A percentile compares a stretch with the other conserved stretches of the same genome.
These are phyloP conservation scores for Xerocomus minutiporus DNA, from an alignment of 1,284 basidiomycete genomes.

Conservation along the genomic window DNA sequence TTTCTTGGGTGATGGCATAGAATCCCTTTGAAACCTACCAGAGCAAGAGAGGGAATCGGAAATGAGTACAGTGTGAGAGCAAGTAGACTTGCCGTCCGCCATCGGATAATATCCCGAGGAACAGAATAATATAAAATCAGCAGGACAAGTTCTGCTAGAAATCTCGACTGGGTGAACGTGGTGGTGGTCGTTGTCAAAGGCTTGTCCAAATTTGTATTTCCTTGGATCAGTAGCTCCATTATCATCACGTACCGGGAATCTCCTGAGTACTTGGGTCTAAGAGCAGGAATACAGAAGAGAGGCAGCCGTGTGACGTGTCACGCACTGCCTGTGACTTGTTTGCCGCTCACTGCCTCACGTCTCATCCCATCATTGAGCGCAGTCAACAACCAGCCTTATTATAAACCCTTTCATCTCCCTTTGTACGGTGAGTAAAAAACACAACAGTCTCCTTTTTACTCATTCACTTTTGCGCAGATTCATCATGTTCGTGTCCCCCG, in stretches of 20 bases:
- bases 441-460: background rate
- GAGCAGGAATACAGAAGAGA: background rate
- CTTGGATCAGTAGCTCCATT: no score
- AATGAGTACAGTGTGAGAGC: background rate
- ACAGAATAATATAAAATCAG: background rate
- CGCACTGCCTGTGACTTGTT: slow-evolving; percentile 16
- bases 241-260: no score
- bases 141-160: no score
- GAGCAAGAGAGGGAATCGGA: background rate
- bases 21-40: background rate
- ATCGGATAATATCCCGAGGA: background rate
- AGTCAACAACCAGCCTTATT: slow-evolving; percentile 20
- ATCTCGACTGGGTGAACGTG: no score
- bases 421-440: slow-evolving; percentile 16
- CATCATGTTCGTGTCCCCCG: slow-evolving; percentile 25
- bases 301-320: slow-evolving; percentile 10
- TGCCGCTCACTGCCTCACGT: slow-evolving; percentile 6
- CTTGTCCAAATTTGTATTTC: no score
- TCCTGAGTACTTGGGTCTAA: background rate
- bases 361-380: slow-evolving; percentile 8
- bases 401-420: slow-evolving; percentile 10
- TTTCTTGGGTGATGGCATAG: background rate
- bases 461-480: slow-evolving; percentile 6
- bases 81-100: background rate
- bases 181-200: no score